A percentile compares a stretch with the other conserved stretches of the same genome.
These are phyloP conservation scores for Lachancea thermotolerans DNA, from an alignment of 805 yeast genomes.

Conservation along the genomic window DNA sequence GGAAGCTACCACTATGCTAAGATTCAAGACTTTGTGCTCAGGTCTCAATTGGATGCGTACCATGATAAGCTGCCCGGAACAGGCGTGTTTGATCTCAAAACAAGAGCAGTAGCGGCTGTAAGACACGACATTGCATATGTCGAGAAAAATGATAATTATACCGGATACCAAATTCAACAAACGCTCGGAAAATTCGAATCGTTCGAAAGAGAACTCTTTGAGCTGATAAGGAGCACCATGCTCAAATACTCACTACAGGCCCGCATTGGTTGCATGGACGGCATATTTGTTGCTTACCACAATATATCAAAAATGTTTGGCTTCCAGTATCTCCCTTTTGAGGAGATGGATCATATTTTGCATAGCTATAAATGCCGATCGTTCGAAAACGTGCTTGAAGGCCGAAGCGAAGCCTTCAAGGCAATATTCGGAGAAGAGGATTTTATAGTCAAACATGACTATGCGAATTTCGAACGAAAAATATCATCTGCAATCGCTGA, in stretches of 20 bases:
- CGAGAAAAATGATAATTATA: slow-evolving; percentile 45
- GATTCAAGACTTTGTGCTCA: slow-evolving; percentile 62
- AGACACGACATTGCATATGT: slow-evolving; percentile 68
- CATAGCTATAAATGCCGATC: slow-evolving; percentile 39
- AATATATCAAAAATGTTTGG: slow-evolving; percentile 78
- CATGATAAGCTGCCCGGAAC: slow-evolving; percentile 76
- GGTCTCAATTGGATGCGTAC: slow-evolving; percentile 87
- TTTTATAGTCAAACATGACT: slow-evolving; percentile 16
- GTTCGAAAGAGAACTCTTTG: slow-evolving; percentile 73
- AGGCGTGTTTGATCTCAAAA: slow-evolving; percentile 87
- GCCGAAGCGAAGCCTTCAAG: slow-evolving; percentile 12
- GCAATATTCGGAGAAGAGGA: slow-evolving; percentile 19
- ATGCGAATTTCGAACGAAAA: slow-evolving; percentile 16
- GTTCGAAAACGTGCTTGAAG: slow-evolving; percentile 13
- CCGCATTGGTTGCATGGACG: slow-evolving; percentile 94
- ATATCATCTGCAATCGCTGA: slow-evolving; percentile 45
- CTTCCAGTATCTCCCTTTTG: slow-evolving; percentile 76
- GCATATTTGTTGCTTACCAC: slow-evolving; percentile 88
- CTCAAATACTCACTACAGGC: slow-evolving; percentile 88
- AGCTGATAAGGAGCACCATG: slow-evolving; percentile 67
- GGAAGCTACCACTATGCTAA: slow-evolving; percentile 67
- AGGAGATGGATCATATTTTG: slow-evolving; percentile 58
- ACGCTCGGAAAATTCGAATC: slow-evolving; percentile 65
- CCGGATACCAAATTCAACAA: slow-evolving; percentile 61
- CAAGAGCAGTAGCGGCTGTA: slow-evolving; percentile 84